A percentile compares a stretch with the other conserved stretches of the same genome.
Conservation (phyloP, 2,329 filamentous ascomycete genomes). For the Ploettnerulaceae sp. region DNA sequence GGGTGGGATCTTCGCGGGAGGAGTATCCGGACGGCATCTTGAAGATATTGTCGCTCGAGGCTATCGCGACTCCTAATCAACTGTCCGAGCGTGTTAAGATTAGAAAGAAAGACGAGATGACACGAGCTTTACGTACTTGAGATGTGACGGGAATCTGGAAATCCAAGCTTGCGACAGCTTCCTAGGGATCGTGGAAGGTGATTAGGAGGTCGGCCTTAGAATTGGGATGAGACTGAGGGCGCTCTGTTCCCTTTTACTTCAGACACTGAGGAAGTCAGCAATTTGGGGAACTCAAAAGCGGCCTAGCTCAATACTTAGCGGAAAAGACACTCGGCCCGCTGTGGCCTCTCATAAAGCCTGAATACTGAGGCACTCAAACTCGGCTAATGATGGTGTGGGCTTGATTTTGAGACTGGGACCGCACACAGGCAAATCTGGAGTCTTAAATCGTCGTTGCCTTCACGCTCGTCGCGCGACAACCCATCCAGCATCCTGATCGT, state of each 20-base stretch:
- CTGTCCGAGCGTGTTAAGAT: constrained; percentile 7
- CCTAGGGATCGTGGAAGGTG: constrained; percentile 2
- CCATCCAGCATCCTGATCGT: no score
- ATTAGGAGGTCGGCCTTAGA: not conserved
- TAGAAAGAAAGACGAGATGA: not conserved
- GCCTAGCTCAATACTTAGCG: constrained; percentile 2
- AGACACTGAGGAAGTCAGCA: constrained; percentile 3
- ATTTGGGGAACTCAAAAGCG: constrained; percentile 3
- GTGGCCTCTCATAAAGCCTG: not conserved
- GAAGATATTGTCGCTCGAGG: constrained; percentile 11
- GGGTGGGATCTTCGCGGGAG: constrained; percentile 62
- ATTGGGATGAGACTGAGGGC: not conserved
- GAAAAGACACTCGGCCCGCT: not conserved
- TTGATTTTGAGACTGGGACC: not conserved
- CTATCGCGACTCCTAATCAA: constrained; percentile 18
- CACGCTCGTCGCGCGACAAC: constrained; percentile 6
- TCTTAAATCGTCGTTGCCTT: constrained; percentile 4
- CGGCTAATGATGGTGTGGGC: constrained; percentile 1
- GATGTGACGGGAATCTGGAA: not conserved
- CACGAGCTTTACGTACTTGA: constrained; percentile 5
- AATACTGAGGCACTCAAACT: not conserved
- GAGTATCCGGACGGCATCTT: constrained; percentile 60
- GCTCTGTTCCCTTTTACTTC: constrained; percentile 3
- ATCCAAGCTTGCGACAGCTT: constrained; percentile 11
- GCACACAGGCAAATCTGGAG: not conserved